A percentile compares a stretch with the other conserved stretches of the same genome.
Conservation (phyloP, 2,329 filamentous ascomycete genomes). For the Alternaria longipes region DNA sequence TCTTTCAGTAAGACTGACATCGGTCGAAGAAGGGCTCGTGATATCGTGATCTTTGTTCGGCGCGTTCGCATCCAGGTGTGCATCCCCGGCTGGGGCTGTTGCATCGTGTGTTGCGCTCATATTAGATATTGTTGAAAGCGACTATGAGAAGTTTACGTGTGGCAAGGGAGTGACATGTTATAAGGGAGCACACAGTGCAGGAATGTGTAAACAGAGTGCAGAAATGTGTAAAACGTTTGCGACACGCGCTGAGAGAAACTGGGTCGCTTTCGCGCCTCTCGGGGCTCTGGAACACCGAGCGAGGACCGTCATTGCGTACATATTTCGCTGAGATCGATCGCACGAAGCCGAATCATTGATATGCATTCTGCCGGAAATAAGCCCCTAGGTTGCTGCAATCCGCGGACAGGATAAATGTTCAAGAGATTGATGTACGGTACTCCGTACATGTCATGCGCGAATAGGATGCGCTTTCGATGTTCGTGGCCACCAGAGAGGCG, state of each 20-base stretch:
- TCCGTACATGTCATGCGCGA: background rate
- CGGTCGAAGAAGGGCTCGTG: constrained; percentile 27
- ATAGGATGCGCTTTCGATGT: background rate
- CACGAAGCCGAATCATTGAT: background rate
- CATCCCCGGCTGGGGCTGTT: background rate
- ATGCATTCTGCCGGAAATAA: constrained; percentile 8
- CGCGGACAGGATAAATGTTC: background rate
- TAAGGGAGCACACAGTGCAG: background rate
- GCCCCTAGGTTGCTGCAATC: background rate
- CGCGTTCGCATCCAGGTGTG: constrained; percentile 8
- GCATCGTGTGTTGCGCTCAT: constrained; percentile 20
- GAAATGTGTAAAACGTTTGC: constrained; percentile 1
- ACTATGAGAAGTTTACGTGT: background rate
- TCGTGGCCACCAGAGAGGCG: background rate
- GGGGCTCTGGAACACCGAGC: constrained; percentile 16
- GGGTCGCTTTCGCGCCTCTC: constrained; percentile 8
- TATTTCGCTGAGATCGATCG: constrained; percentile 18
- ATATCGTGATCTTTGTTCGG: constrained; percentile 23
- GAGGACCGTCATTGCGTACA: constrained; percentile 10
- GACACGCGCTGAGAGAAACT: constrained; percentile 3
- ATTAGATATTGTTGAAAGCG: background rate
- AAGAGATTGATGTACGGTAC: background rate
- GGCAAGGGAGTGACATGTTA: constrained; percentile 11
- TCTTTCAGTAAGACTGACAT: constrained; percentile 21
- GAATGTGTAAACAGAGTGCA: background rate